A percentile compares a stretch with the other conserved stretches of the same genome.
Evolutionary conservation across 192 early-diverging fungal genomes (phyloP).

Genomic region (Rhizoclosmatium globosum): DNA sequence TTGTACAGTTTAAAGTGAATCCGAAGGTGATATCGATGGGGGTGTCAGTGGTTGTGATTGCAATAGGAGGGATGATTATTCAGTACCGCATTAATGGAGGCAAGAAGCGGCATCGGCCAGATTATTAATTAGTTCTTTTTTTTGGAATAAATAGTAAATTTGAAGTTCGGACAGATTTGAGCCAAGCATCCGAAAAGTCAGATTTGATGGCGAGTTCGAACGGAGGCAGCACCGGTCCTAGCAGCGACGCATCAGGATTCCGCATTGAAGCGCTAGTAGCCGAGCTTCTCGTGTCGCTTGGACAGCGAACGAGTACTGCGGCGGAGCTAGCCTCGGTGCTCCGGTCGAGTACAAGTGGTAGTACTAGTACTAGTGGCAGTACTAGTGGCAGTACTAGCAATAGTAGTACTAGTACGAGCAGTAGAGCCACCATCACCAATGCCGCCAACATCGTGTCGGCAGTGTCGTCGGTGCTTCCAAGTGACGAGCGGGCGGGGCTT

Average conservation of each 20-base stretch:
- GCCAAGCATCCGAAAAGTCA: too few relatives aligned
- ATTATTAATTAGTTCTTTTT: neutral
- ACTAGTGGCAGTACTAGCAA: neutral
- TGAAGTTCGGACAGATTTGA: too few relatives aligned
- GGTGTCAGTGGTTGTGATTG: neutral
- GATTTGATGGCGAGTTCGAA: too few relatives aligned
- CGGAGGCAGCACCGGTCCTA: too few relatives aligned
- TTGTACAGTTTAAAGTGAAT: constrained; percentile 1
- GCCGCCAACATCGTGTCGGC: neutral
- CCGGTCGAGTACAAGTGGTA: neutral
- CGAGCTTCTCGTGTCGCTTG: constrained; percentile 27
- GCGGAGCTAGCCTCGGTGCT: neutral
- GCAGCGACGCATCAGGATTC: neutral
- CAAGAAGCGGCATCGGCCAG: constrained; percentile 1
- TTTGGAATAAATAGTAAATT: too few relatives aligned
- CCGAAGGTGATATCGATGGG: constrained; percentile 23
- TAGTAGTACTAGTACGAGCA: neutral
- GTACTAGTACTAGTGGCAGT: too few relatives aligned
- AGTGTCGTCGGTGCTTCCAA: neutral
- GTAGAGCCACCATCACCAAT: neutral
- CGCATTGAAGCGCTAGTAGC: constrained; percentile 23
- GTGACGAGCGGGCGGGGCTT: neutral
- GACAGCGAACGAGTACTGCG: neutral
- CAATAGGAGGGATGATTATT: constrained; percentile 63
- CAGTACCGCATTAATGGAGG: constrained; percentile 62